Evolutionary conservation across 208 protist species (phyloP), one percentile per base, ranked within the genome.

Genomic region (Angomonas ambiguus): DNA sequence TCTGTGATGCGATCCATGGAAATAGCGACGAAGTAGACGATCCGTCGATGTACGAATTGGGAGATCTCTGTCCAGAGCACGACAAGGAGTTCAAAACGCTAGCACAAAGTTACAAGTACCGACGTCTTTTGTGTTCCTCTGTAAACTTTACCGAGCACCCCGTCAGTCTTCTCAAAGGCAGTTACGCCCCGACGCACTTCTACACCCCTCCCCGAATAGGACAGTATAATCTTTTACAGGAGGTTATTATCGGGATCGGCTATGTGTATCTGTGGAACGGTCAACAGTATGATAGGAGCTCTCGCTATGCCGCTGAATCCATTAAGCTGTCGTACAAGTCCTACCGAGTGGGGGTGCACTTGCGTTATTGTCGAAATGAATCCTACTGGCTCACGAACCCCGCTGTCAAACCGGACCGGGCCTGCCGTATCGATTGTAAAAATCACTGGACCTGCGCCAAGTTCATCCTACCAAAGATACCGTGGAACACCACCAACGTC

Each of bases 221-320:
- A 1, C 67, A 80, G 32, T 80, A 65, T 25, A 1, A 67, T 20
- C 55, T 77, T 30, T 67, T 86, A 45, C 73, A 71, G 18, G 28
- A 68, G 48, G 58, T 73, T 5, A 70, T 94, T 5, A 32, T 83
- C 0, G 62, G 74, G 20, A 71, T 94, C 20, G 82, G 76, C 45
- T 91, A 94, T 56, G 27, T 85, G 42, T 78, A 91, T 27, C 68
- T 94, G 16, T 30, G 82, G 6, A 64, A 85, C 57, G 77, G 68
- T 2, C 66, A 79, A 8, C 63, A 79, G 35, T 82, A 85, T 70
- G 71, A 74, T 24, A 11, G 79, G n/a, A 76, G 80, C 20, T 79
- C 85, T 58, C 41, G 77, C 42, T 94, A 94, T 72, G 84, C 87
- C 6, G 60, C 74, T 22, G 69, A 88, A 10, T 66, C 87, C 10